These are phyloP conservation scores for Globisporangium radiosum DNA, from an alignment of 352 stramenopile species.

Conservation along the genomic window DNA sequence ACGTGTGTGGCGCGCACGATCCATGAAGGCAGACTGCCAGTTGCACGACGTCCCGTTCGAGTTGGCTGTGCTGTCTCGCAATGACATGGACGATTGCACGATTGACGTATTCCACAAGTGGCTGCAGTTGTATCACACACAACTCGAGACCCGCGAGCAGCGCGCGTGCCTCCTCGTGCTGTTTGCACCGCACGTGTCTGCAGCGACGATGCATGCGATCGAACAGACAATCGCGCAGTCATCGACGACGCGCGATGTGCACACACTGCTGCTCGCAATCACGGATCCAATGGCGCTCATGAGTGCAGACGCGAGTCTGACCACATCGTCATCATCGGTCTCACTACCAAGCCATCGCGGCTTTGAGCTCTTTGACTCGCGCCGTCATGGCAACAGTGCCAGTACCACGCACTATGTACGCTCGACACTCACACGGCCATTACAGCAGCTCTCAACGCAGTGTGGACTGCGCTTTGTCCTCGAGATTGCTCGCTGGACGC, in stretches of 20 bases:
- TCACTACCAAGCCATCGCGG: not conserved
- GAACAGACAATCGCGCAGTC: not conserved
- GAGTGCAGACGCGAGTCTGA: not conserved
- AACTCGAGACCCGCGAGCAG: not conserved
- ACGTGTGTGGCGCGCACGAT: not conserved
- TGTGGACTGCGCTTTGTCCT: constrained; percentile 53
- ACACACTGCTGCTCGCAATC: constrained; percentile 12
- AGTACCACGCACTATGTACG: too few species aligned
- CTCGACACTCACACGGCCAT: constrained; percentile 12
- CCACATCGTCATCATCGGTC: not conserved
- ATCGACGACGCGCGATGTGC: not conserved
- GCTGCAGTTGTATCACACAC: constrained; percentile 4
- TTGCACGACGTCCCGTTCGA: not conserved
- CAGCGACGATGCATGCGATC: not conserved
- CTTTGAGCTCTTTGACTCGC: constrained; percentile 4
- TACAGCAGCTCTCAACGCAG: constrained; percentile 33
- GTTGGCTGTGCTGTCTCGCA: not conserved
- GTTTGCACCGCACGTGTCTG: constrained; percentile 1
- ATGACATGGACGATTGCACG: not conserved
- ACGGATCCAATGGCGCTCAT: constrained; percentile 6
- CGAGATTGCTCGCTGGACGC: constrained; percentile 32
- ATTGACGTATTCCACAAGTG: constrained; percentile 2
- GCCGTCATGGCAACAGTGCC: not conserved
- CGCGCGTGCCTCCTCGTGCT: constrained; percentile 8
- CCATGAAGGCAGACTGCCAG: not conserved